Evolutionary conservation across 2,329 filamentous ascomycete species (phyloP).

Genomic region (Cercospora janseana): DNA sequence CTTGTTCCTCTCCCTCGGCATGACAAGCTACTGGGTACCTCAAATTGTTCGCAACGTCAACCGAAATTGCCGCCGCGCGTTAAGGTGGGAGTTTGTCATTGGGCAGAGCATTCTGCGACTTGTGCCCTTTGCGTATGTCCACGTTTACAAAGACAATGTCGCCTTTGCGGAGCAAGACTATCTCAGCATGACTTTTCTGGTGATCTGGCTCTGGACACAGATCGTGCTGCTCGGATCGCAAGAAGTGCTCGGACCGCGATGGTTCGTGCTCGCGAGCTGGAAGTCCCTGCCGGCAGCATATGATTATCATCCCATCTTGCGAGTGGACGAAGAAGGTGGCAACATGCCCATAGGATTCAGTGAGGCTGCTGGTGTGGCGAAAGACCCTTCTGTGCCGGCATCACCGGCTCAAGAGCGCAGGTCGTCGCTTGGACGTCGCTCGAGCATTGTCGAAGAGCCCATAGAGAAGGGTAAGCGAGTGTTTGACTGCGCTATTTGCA

Average conservation of each 20-base stretch:
- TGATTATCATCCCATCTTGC: conserved; percentile 90
- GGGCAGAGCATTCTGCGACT: conserved; percentile 79
- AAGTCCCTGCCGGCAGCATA: conserved; percentile 63
- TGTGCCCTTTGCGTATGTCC: conserved; percentile 82
- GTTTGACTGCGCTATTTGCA: conserved; percentile 94
- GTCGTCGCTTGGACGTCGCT: conserved; percentile 14
- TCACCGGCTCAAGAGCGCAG: conserved; percentile 30
- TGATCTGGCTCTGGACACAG: conserved; percentile 84
- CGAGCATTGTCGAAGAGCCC: conserved; percentile 33
- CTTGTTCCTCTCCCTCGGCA: conserved; percentile 65
- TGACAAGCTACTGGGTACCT: conserved; percentile 87
- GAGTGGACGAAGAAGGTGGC: conserved; percentile 78
- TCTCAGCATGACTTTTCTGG: conserved; percentile 62
- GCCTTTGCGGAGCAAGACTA: conserved; percentile 71
- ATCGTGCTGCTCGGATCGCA: conserved; percentile 75
- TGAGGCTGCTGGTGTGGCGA: conserved; percentile 31
- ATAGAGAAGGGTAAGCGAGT: conserved; percentile 57
- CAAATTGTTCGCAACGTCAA: conserved; percentile 88
- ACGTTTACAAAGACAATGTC: conserved; percentile 73
- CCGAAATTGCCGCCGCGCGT: conserved; percentile 85
- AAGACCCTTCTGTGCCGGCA: conserved; percentile 25
- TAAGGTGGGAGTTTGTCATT: conserved; percentile 87
- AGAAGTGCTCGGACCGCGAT: conserved; percentile 82
- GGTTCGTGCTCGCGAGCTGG: conserved; percentile 71
- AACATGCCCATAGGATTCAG: conserved; percentile 70